Percentiles rank a stretch among this genome's conserved stretches.
Conservation (phyloP, 2,329 filamentous ascomycete species). For the Colletotrichum limetticola region DNA sequence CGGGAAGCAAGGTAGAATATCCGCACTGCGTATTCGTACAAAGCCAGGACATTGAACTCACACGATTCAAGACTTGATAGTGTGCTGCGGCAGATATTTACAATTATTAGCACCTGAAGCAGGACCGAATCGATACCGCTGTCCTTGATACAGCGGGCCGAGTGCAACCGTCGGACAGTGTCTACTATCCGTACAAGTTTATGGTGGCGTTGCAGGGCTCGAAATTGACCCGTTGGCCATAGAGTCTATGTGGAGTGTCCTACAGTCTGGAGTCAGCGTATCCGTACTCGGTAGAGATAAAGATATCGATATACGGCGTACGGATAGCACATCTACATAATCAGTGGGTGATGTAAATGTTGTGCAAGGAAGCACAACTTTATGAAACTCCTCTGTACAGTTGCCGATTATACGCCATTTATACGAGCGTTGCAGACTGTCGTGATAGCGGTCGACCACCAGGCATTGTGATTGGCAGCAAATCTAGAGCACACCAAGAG, state of each 20-base stretch:
- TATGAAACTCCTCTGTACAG: conserved; percentile 5
- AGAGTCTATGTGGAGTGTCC: background rate
- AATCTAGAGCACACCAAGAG: background rate
- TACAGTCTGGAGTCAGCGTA: no score
- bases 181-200: background rate
- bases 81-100: conserved; percentile 16
- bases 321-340: background rate
- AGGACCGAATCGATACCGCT: background rate
- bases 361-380: background rate
- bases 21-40: no score
- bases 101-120: background rate
- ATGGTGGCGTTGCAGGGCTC: conserved; percentile 8
- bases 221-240: background rate
- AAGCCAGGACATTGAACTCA: background rate
- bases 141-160: conserved; percentile 3
- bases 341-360: background rate
- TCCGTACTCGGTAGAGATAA: no score
- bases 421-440: conserved; percentile 6
- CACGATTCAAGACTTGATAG: background rate
- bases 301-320: background rate
- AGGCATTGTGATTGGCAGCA: conserved; percentile 16
- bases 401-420: conserved; percentile 11
- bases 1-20: background rate
- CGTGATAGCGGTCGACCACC: background rate
- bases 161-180: conserved; percentile 3